Evolutionary conservation across 2,329 filamentous ascomycete species (phyloP).

Genomic region (Rhinocladiella mackenziei): DNA sequence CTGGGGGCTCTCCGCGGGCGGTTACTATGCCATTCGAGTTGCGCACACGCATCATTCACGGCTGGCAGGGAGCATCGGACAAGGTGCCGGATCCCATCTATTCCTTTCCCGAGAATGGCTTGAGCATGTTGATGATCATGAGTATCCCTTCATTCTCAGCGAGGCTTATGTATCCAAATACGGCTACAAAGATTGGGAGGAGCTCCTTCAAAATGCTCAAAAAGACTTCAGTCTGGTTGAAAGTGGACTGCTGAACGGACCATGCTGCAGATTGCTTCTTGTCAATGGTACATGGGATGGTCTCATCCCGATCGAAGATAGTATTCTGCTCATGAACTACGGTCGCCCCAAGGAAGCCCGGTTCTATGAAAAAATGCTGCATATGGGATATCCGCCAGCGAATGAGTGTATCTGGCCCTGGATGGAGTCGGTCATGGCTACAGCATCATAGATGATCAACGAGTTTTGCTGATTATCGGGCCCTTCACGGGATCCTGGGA

Average conservation of each 20-base stretch:
- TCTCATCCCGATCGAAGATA: constrained; percentile 66
- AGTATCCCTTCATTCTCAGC: constrained; percentile 59
- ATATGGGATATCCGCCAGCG: constrained; percentile 62
- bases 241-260: constrained; percentile 54
- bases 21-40: constrained; percentile 65
- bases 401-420: constrained; percentile 28
- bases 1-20: constrained; percentile 64
- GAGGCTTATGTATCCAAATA: constrained; percentile 60
- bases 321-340: constrained; percentile 60
- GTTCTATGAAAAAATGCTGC: constrained; percentile 58
- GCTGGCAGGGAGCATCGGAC: constrained; percentile 56
- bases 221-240: constrained; percentile 61
- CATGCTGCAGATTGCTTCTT: constrained; percentile 56
- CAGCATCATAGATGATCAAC: constrained; percentile 10
- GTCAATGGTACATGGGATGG: constrained; percentile 62
- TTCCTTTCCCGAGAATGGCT: constrained; percentile 61
- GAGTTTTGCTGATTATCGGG: too few relatives aligned
- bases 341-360: constrained; percentile 63
- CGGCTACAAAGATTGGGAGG: constrained; percentile 55
- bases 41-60: constrained; percentile 60
- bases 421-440: constrained; percentile 27
- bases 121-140: constrained; percentile 59
- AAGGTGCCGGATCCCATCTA: constrained; percentile 61
- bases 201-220: constrained; percentile 53
- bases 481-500: background rate